These are phyloP conservation scores for Colletotrichum lindemuthianum DNA, from an alignment of 2,329 filamentous ascomycete genomes.

Conservation along the genomic window DNA sequence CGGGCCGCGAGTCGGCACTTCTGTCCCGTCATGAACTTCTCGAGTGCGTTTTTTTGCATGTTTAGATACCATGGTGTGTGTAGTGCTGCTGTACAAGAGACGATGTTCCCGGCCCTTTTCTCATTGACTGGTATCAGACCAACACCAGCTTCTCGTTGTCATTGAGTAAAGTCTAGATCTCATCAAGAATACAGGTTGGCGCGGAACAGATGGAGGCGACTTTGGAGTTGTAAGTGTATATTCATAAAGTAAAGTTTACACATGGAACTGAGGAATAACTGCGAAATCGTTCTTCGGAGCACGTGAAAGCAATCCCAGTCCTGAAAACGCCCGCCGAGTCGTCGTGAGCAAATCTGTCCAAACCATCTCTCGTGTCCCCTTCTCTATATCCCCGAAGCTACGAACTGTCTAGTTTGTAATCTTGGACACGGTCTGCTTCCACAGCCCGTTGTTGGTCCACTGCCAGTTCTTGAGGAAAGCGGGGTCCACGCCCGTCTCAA, in stretches of 20 bases:
- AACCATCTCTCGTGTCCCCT: background rate
- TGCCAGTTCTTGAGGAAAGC: constrained; percentile 72
- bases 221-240: no score
- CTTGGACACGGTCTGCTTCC: constrained; percentile 43
- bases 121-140: background rate
- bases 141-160: no score
- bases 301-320: no score
- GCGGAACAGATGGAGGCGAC: no score
- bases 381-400: no score
- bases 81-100: background rate
- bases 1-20: background rate
- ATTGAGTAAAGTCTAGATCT: no score
- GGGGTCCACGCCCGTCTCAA: constrained; percentile 77
- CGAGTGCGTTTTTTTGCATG: background rate
- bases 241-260: no score
- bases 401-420: constrained; percentile 18
- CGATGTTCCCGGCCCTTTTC: background rate
- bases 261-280: no score
- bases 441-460: constrained; percentile 64
- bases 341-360: background rate
- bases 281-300: no score
- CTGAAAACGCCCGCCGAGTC: no score
- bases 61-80: constrained; percentile 2
- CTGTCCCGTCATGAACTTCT: background rate
- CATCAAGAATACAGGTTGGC: no score